Evolutionary conservation across 2,329 filamentous ascomycete species (phyloP).

Genomic region (Epichloe sylvatica): DNA sequence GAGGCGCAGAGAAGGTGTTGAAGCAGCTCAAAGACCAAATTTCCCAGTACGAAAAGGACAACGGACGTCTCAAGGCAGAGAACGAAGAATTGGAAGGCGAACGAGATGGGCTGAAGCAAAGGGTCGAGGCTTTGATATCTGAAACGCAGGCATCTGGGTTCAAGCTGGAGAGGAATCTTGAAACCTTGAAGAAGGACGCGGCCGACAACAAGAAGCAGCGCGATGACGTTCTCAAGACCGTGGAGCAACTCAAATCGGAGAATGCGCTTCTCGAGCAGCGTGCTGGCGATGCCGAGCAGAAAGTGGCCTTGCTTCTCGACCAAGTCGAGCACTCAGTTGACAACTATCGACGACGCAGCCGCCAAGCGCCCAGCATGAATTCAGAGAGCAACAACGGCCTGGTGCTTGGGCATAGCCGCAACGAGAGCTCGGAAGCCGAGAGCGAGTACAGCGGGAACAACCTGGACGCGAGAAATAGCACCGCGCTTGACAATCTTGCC

Average conservation of each 20-base stretch:
- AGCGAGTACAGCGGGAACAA: conserved; percentile 46
- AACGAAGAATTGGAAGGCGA: conserved; percentile 66
- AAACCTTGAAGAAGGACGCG: conserved; percentile 55
- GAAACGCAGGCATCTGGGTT: conserved; percentile 52
- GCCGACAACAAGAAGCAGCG: conserved; percentile 51
- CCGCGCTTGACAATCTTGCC: conserved; percentile 77
- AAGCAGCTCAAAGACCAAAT: conserved; percentile 97
- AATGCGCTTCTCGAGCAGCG: conserved; percentile 70
- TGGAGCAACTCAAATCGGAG: conserved; percentile 72
- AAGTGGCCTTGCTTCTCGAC: conserved; percentile 82
- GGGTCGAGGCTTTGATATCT: conserved; percentile 55
- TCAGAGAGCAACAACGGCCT: conserved; percentile 21
- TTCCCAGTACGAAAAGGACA: conserved; percentile 79
- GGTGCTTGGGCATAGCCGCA: conserved; percentile 30
- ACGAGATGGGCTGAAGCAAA: conserved; percentile 49
- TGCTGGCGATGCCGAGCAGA: conserved; percentile 79
- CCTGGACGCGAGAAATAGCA: conserved; percentile 39
- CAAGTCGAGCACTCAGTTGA: conserved; percentile 90
- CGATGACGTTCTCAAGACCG: conserved; percentile 46
- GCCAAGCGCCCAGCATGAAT: conserved; percentile 37
- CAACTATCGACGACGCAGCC: conserved; percentile 73
- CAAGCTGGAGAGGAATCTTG: conserved; percentile 58
- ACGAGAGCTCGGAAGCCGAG: conserved; percentile 45
- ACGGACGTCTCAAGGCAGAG: conserved; percentile 68
- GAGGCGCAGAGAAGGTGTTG: conserved; percentile 97